Evolutionary conservation across 2,329 filamentous ascomycete genomes (phyloP).

Genomic region (Pseudogymnoascus pannorum): DNA sequence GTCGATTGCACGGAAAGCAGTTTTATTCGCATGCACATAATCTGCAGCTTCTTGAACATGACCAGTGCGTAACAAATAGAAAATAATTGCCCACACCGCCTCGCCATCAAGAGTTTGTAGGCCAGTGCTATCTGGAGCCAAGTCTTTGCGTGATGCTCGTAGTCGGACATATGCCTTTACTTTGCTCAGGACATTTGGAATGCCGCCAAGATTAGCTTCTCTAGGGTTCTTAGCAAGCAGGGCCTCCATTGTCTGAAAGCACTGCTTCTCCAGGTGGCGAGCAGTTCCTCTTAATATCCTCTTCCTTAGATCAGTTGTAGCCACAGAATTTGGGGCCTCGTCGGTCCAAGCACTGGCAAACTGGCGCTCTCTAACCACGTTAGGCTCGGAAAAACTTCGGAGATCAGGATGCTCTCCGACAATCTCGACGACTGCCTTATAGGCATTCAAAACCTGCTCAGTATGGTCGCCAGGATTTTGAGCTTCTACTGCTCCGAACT

Average conservation of each 20-base stretch:
- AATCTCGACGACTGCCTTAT: slow-evolving; percentile 72
- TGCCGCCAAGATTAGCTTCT: slow-evolving; percentile 82
- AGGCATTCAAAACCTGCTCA: slow-evolving; percentile 72
- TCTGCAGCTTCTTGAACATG: slow-evolving; percentile 76
- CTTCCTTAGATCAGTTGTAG: slow-evolving; percentile 63
- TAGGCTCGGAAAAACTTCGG: slow-evolving; percentile 51
- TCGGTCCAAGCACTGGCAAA: slow-evolving; percentile 74
- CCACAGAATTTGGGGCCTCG: slow-evolving; percentile 57
- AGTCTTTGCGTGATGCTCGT: slow-evolving; percentile 69
- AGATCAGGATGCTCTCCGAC: slow-evolving; percentile 62
- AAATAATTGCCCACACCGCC: slow-evolving; percentile 89
- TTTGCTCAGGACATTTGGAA: slow-evolving; percentile 82
- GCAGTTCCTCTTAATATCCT: slow-evolving; percentile 75
- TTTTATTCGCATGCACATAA: slow-evolving; percentile 74
- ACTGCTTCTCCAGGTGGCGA: slow-evolving; percentile 71
- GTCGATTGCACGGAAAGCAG: slow-evolving; percentile 82
- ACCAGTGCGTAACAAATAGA: slow-evolving; percentile 81
- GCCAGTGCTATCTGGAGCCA: slow-evolving; percentile 73
- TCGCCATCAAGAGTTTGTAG: slow-evolving; percentile 75
- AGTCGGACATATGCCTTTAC: slow-evolving; percentile 87
- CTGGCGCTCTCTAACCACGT: slow-evolving; percentile 64
- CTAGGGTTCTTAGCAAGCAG: slow-evolving; percentile 75
- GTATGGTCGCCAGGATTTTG: slow-evolving; percentile 64
- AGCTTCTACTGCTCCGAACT: slow-evolving; percentile 68
- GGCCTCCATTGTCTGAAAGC: slow-evolving; percentile 68